Evolutionary conservation across 352 stramenopile species (phyloP), one percentile per base, ranked within the genome.

Genomic region (Pythium insidiosum): DNA sequence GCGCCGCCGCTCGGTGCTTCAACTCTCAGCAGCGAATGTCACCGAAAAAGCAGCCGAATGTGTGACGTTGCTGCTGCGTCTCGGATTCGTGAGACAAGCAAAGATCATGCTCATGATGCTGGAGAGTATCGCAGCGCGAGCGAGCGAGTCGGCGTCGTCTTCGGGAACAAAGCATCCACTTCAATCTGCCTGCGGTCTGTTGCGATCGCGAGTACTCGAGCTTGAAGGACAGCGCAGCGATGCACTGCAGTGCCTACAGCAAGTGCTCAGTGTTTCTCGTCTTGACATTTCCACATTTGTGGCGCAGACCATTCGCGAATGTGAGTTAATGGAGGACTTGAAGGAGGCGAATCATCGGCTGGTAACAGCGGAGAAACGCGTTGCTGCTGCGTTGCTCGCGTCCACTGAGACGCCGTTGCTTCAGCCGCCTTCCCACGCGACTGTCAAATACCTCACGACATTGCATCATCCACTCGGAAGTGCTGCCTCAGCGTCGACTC

Each of bases 1-100:
- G 9, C 46, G 44, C 22, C 51, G 19, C 11, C 53, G 66, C 11
- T 16, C 26, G 9, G 30, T 70, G 21, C 24, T 77, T 16, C 57
- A 68, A 25, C 51, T 45, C 20, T 37, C 53, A 13, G 53, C 48
- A 2, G 38, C 63, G 23, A 49, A 58, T 28, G 26, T 73, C 20
- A 33, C 36, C 6, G 23, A 45, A 4, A 86, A 84, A 56, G 51
- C 64, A 25, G 21, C 41, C 3, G 25, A 56, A 15, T 58, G 28
- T 0, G 50, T 70, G 3, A 33, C 62, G 9, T 36, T 77, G 11
- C 50, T 88, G 5, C 38, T 86, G 6, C 36, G 51, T 1, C 74
- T 76, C 34, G 76, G 76, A 0, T 88, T 68, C 47, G 35, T 78
- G 16, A 66, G 66, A 0, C 69, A 88, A 44, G 75, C 54, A 20